Evolutionary conservation across 345 rosid genomes (phyloP).

Genomic region (Citrus medica): DNA sequence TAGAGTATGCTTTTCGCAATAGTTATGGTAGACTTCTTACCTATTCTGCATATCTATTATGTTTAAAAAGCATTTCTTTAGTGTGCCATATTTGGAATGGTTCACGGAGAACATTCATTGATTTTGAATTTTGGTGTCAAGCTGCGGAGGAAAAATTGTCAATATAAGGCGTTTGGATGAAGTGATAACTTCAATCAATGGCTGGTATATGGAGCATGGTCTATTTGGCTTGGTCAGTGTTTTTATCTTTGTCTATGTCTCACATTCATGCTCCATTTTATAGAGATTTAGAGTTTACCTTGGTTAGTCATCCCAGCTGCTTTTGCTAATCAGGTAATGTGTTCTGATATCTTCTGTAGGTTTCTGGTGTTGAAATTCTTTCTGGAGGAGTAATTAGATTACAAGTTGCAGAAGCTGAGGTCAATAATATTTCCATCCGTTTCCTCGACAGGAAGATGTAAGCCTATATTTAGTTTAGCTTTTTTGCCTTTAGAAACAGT

Average conservation of each 20-base stretch:
- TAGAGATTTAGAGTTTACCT: neutral
- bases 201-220: slow-evolving; percentile 95
- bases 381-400: slow-evolving; percentile 90
- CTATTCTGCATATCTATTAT: neutral
- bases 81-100: slow-evolving; percentile 13
- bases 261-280: neutral
- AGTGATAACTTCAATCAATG: slow-evolving; percentile 82
- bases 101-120: slow-evolving; percentile 27
- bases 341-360: slow-evolving; percentile 37
- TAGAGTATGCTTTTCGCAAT: slow-evolving; percentile 69
- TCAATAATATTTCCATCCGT: slow-evolving; percentile 76
- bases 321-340: neutral
- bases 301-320: neutral
- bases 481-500: neutral
- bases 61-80: neutral
- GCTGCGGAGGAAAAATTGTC: slow-evolving; percentile 92
- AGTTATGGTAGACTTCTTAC: slow-evolving; percentile 60
- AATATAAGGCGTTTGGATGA: slow-evolving; percentile 82
- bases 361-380: slow-evolving; percentile 81
- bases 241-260: neutral
- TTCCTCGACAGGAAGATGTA: slow-evolving; percentile 91
- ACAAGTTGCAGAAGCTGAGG: slow-evolving; percentile 95
- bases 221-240: slow-evolving; percentile 83
- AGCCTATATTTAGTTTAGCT: slow-evolving; percentile 35
- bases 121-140: slow-evolving; percentile 61